These are phyloP conservation scores for Solanum corneliomulleri DNA, from an alignment of 257 asterid genomes.

Conservation along the genomic window DNA sequence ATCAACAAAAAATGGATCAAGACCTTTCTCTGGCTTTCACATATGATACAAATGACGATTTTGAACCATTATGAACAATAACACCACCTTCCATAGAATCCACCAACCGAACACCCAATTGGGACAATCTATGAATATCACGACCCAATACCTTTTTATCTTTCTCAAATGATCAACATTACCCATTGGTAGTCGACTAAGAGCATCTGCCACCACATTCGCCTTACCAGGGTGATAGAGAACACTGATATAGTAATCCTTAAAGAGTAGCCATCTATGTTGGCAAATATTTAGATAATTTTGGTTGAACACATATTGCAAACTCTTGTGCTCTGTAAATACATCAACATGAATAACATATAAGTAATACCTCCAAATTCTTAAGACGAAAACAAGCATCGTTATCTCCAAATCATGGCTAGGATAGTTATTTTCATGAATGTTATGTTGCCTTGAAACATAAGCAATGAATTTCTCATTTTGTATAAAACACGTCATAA, in stretches of 20 bases:
- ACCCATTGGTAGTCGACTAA: neutral
- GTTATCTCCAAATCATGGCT: neutral
- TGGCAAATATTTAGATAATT: neutral
- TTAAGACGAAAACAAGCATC: neutral
- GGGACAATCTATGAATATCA: neutral
- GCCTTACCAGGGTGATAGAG: neutral
- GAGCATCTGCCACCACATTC: neutral
- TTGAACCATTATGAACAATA: too few relatives aligned
- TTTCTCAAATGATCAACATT: neutral
- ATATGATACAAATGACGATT: too few relatives aligned
- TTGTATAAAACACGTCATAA: neutral
- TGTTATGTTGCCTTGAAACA: neutral
- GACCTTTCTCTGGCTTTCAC: neutral
- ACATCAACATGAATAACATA: neutral
- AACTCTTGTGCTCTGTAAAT: neutral
- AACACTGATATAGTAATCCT: neutral
- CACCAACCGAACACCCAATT: neutral
- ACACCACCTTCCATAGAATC: neutral
- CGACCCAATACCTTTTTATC: neutral
- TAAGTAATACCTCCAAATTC: neutral
- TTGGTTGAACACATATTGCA: neutral
- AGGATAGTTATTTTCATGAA: neutral
- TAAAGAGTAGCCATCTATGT: neutral
- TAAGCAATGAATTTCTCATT: neutral
- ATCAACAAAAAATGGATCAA: neutral